These are phyloP conservation scores for Haplographium delicatum DNA, from an alignment of 495 filamentous ascomycete species.

Conservation along the genomic window DNA sequence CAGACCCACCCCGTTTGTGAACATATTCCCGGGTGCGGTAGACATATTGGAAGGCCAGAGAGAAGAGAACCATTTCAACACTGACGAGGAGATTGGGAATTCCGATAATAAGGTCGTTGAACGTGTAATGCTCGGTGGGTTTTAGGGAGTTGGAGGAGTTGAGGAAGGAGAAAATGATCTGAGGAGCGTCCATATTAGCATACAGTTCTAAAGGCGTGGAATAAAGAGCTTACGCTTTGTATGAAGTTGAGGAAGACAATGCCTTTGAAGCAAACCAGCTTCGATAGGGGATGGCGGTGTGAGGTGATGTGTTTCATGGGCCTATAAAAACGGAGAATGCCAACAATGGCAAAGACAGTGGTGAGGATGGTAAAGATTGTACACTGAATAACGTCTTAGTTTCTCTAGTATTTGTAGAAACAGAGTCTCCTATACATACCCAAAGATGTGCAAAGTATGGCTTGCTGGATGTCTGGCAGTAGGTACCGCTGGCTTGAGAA, in stretches of 20 bases:
- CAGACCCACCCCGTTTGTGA: slow-evolving; percentile 26
- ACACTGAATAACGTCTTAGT: background rate
- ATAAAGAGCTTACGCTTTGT: slow-evolving; percentile 20
- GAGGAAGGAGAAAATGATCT: slow-evolving; percentile 24
- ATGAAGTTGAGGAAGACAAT: slow-evolving; percentile 26
- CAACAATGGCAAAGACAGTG: slow-evolving; percentile 20
- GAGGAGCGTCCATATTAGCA: background rate
- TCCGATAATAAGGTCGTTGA: slow-evolving; percentile 65
- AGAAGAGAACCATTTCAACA: slow-evolving; percentile 81
- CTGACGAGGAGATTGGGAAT: slow-evolving; percentile 72
- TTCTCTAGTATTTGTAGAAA: background rate
- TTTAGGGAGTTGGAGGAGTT: slow-evolving; percentile 27
- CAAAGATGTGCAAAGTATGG: slow-evolving; percentile 77
- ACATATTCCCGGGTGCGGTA: slow-evolving; percentile 68
- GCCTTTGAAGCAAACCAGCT: slow-evolving; percentile 28
- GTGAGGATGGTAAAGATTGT: slow-evolving; percentile 17
- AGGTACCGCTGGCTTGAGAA: slow-evolving; percentile 58
- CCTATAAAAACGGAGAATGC: slow-evolving; percentile 24
- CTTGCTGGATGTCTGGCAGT: slow-evolving; percentile 70
- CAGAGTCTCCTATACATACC: slow-evolving; percentile 23
- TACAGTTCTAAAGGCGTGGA: background rate
- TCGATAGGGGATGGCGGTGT: slow-evolving; percentile 15
- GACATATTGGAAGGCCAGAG: slow-evolving; percentile 70
- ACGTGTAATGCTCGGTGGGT: slow-evolving; percentile 67
- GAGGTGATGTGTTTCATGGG: slow-evolving; percentile 12